Evolutionary conservation across 2,329 filamentous ascomycete species (phyloP).

Genomic region (Volutella citrinella): DNA sequence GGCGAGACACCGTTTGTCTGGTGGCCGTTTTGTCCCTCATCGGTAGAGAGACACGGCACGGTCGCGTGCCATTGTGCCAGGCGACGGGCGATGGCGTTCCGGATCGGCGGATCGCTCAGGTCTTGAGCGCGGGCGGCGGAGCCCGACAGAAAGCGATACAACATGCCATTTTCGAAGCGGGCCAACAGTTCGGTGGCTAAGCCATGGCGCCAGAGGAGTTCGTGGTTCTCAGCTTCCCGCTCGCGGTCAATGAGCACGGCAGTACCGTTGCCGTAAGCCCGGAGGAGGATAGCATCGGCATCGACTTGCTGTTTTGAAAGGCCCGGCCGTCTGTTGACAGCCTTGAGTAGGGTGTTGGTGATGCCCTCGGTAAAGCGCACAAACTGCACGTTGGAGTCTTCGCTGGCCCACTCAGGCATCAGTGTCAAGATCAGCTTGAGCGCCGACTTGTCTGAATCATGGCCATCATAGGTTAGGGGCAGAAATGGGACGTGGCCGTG

Average conservation of each 20-base stretch:
- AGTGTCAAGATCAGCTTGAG: conserved; percentile 74
- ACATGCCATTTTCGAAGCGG: conserved; percentile 91
- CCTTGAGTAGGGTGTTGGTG: conserved; percentile 87
- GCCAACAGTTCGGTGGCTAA: conserved; percentile 86
- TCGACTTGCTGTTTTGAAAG: conserved; percentile 73
- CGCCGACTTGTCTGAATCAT: conserved; percentile 76
- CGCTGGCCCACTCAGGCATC: conserved; percentile 76
- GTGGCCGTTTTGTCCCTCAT: conserved; percentile 10
- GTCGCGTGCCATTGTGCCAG: conserved; percentile 91
- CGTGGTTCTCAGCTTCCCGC: conserved; percentile 76
- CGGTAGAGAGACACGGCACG: conserved; percentile 53
- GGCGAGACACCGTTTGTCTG: neutral
- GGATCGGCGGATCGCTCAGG: conserved; percentile 71
- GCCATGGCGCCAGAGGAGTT: conserved; percentile 76
- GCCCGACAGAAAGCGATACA: conserved; percentile 88
- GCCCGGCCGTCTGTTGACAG: conserved; percentile 65
- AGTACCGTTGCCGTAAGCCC: conserved; percentile 92
- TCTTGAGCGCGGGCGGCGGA: conserved; percentile 77
- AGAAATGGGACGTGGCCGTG: conserved; percentile 59
- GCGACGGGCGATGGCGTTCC: conserved; percentile 76
- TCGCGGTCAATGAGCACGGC: conserved; percentile 95
- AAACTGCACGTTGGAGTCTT: conserved; percentile 75
- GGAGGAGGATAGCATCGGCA: conserved; percentile 79
- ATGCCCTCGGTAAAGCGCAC: conserved; percentile 95
- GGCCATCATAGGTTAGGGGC: conserved; percentile 72